phyloP scores from a whole-genome alignment of 2,329 filamentous ascomycete species.

The Exserohilum rostratum region DNA sequence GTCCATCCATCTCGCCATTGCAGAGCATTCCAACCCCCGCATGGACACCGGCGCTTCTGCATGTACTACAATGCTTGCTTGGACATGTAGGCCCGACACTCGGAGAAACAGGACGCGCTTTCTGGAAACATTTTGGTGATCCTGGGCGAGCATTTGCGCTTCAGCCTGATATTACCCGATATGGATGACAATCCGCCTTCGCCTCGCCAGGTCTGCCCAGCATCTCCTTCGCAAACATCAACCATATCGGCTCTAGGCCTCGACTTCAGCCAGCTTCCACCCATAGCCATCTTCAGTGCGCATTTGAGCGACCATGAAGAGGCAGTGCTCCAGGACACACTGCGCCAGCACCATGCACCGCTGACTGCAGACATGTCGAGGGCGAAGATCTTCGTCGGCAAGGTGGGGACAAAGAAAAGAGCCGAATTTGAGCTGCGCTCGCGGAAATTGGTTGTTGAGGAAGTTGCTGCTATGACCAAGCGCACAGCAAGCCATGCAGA shows the following conservation, averaged over 20 bases:
- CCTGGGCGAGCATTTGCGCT: slow-evolving; percentile 38
- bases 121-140: slow-evolving; percentile 33
- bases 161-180: slow-evolving; percentile 23
- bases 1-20: too few relatives aligned
- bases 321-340: slow-evolving; percentile 67
- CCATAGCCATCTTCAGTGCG: slow-evolving; percentile 74
- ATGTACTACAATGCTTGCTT: slow-evolving; percentile 27
- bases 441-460: slow-evolving; percentile 65
- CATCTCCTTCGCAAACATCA: slow-evolving; percentile 25
- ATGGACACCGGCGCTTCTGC: slow-evolving; percentile 10
- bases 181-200: slow-evolving; percentile 29
- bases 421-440: slow-evolving; percentile 79
- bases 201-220: slow-evolving; percentile 19
- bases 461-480: slow-evolving; percentile 46
- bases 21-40: too few relatives aligned
- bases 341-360: slow-evolving; percentile 60
- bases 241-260: slow-evolving; percentile 24
- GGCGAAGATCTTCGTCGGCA: slow-evolving; percentile 76
- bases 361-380: slow-evolving; percentile 75
- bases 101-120: slow-evolving; percentile 27
- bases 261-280: slow-evolving; percentile 59
- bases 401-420: slow-evolving; percentile 70
- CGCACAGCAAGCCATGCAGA: slow-evolving; percentile 20
- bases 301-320: slow-evolving; percentile 70
- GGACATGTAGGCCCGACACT: slow-evolving; percentile 12